These are phyloP conservation scores for Dryas drummondii DNA, from an alignment of 306 rosid species.

Conservation along the genomic window DNA sequence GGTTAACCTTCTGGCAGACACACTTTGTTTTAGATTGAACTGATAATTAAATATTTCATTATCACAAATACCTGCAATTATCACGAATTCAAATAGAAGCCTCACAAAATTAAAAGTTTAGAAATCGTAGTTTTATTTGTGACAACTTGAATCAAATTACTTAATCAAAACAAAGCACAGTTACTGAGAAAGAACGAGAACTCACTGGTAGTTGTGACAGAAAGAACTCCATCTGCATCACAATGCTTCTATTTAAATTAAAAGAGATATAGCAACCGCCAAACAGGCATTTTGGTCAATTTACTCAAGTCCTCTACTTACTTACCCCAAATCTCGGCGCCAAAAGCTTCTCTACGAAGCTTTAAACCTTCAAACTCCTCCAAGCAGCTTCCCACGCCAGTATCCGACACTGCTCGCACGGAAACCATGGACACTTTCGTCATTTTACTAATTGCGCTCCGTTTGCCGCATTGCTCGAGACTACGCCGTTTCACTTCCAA, in stretches of 20 bases:
- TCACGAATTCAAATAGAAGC: not conserved
- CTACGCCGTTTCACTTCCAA: conserved; percentile 2
- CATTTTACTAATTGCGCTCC: not conserved
- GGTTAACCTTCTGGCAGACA: conserved; percentile 47
- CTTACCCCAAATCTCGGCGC: conserved; percentile 68
- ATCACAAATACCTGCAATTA: conserved; percentile 59
- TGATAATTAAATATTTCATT: conserved; percentile 46
- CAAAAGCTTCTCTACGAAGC: conserved; percentile 34
- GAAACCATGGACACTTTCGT: not conserved
- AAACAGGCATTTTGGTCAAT: not conserved
- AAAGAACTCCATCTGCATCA: conserved; percentile 74
- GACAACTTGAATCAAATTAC: no score
- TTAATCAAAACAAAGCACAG: not conserved
- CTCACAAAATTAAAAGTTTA: not conserved
- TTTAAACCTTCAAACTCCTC: conserved; percentile 60
- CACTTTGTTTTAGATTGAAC: conserved; percentile 55
- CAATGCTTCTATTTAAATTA: not conserved
- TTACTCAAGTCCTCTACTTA: conserved; percentile 27
- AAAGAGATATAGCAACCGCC: not conserved
- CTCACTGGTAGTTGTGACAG: conserved; percentile 80
- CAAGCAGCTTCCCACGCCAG: conserved; percentile 73
- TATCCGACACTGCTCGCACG: conserved; percentile 65
- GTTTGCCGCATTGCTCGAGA: not conserved
- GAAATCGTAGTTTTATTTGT: not conserved
- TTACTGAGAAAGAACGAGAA: conserved; percentile 11